Evolutionary conservation across 2,329 filamentous ascomycete genomes (phyloP).

Genomic region (Fusarium brevicatenulatum): DNA sequence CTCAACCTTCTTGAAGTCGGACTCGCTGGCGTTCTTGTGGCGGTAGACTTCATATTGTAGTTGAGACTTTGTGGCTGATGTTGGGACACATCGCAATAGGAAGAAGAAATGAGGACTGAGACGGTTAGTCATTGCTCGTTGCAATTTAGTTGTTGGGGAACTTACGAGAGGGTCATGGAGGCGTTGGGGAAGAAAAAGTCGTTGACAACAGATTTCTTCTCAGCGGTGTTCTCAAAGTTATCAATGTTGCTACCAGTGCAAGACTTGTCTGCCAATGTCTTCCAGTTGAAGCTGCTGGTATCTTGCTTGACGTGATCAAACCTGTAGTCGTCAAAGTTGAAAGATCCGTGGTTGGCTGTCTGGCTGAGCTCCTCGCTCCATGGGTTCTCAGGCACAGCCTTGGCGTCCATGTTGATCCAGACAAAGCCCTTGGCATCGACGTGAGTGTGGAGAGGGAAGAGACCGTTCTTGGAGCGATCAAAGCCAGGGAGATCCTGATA

Average conservation of each 20-base stretch:
- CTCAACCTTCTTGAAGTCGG: constrained; percentile 17
- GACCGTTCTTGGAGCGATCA: constrained; percentile 63
- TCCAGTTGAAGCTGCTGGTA: constrained; percentile 67
- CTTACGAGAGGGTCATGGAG: constrained; percentile 36
- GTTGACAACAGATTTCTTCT: constrained; percentile 22
- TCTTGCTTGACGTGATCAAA: constrained; percentile 67
- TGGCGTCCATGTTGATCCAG: constrained; percentile 66
- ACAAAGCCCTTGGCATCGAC: constrained; percentile 65
- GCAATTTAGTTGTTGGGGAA: constrained; percentile 62
- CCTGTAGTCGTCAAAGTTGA: constrained; percentile 61
- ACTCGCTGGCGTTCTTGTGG: constrained; percentile 25
- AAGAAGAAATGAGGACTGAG: constrained; percentile 43
- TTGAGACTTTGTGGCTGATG: constrained; percentile 11
- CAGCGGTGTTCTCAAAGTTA: constrained; percentile 28
- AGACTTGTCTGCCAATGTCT: constrained; percentile 56
- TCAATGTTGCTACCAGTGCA: constrained; percentile 50
- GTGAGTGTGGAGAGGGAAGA: constrained; percentile 64
- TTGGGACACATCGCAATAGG: constrained; percentile 26
- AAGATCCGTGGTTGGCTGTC: constrained; percentile 54
- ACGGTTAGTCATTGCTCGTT: constrained; percentile 41
- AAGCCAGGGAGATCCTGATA: constrained; percentile 67
- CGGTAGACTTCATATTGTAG: constrained; percentile 35
- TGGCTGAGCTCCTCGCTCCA: constrained; percentile 60
- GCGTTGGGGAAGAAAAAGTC: constrained; percentile 40
- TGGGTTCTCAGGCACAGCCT: constrained; percentile 55